Percentiles rank a stretch among this genome's conserved stretches.
Conservation (phyloP, 2,329 filamentous ascomycete genomes). For the Parafenestella ontariensis region DNA sequence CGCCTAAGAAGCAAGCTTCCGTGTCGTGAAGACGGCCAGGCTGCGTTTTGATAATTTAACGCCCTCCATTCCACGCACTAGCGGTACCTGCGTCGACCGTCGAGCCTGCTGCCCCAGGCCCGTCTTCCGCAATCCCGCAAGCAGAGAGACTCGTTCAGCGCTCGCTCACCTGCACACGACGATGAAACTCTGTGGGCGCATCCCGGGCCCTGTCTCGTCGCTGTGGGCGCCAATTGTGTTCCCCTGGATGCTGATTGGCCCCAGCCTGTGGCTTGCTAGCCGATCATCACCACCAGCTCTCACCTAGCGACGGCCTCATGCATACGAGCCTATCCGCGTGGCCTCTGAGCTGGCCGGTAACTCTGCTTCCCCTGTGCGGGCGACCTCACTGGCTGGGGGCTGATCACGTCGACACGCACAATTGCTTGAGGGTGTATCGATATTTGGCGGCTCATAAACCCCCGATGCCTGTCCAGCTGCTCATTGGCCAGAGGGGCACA, state of each 20-base stretch:
- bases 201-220: slow-evolving; percentile 6
- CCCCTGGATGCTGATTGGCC: slow-evolving; percentile 13
- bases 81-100: slow-evolving; percentile 22
- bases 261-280: slow-evolving; percentile 10
- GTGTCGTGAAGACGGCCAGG: too few species aligned
- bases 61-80: too few species aligned
- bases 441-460: not conserved
- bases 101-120: slow-evolving; percentile 20
- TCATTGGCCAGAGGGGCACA: not conserved
- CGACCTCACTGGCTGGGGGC: not conserved
- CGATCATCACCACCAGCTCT: slow-evolving; percentile 10
- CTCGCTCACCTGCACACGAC: not conserved
- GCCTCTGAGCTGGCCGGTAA: too few species aligned
- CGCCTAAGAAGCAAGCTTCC: too few species aligned
- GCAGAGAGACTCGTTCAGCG: not conserved
- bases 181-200: slow-evolving; percentile 9
- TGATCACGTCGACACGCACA: not conserved
- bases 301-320: slow-evolving; percentile 4
- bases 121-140: not conserved
- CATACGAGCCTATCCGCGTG: not conserved
- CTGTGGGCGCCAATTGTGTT: slow-evolving; percentile 5
- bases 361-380: too few species aligned
- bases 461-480: not conserved
- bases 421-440: not conserved
- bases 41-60: too few species aligned